A percentile compares a stretch with the other conserved stretches of the same genome.
These are phyloP conservation scores for Suhomyces sp. DNA, from an alignment of 805 yeast species.

Conservation along the genomic window DNA sequence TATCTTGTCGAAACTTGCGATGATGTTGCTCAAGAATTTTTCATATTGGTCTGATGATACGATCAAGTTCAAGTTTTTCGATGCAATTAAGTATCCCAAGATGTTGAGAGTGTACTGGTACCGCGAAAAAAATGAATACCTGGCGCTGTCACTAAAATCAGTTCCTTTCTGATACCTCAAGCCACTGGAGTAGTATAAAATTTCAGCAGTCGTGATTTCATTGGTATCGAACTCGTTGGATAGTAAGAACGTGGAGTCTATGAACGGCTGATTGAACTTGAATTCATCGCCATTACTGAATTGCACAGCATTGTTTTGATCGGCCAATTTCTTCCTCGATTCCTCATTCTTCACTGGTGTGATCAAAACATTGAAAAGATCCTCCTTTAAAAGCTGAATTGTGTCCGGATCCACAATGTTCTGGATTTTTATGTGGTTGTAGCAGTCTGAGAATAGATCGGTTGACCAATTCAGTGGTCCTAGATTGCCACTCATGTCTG, in stretches of 20 bases:
- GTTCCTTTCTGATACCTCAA: slow-evolving; percentile 44
- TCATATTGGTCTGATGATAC: slow-evolving; percentile 10
- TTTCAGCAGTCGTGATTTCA: slow-evolving; percentile 71
- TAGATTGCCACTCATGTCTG: background rate
- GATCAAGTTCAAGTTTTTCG: slow-evolving; percentile 21
- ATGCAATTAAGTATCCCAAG: slow-evolving; percentile 32
- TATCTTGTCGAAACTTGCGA: slow-evolving; percentile 56
- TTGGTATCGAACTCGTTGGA: slow-evolving; percentile 54
- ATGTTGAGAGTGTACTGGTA: slow-evolving; percentile 72
- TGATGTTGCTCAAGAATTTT: slow-evolving; percentile 37
- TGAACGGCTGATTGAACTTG: slow-evolving; percentile 63
- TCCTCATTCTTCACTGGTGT: slow-evolving; percentile 44
- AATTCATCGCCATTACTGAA: slow-evolving; percentile 58
- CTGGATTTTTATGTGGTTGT: slow-evolving; percentile 39
- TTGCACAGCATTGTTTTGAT: slow-evolving; percentile 30
- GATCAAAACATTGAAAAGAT: slow-evolving; percentile 42
- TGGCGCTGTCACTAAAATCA: slow-evolving; percentile 57
- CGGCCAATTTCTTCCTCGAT: slow-evolving; percentile 47
- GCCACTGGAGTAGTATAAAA: slow-evolving; percentile 49
- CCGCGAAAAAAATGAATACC: slow-evolving; percentile 64
- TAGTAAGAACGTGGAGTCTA: slow-evolving; percentile 58
- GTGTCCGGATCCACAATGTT: slow-evolving; percentile 21
- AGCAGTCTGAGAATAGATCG: slow-evolving; percentile 42
- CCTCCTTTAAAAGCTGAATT: slow-evolving; percentile 38
- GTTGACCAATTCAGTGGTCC: slow-evolving; percentile 35